Evolutionary conservation across 345 rosid genomes (phyloP), one percentile per base, ranked within the genome.

Genomic region (Luvunga scandens): DNA sequence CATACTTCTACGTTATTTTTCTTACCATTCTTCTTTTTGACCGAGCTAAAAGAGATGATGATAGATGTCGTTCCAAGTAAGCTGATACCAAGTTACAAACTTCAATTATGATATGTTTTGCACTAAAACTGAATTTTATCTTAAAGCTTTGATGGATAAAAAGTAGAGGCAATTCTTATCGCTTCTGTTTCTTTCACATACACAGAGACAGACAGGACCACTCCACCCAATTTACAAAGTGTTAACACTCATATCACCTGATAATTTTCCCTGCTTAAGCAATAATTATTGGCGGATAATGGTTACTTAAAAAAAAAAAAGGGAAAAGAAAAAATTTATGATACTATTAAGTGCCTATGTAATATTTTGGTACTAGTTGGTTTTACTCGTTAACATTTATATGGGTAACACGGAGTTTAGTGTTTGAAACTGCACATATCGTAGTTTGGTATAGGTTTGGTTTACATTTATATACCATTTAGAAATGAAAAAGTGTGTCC

Each of bases 41-140:
- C 62, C 98, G 99, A 63, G 99, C 98, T 77, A 92, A 90, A 75
- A 89, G 99, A 81, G 99, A 96, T 39, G 98, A 96, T 73, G 99
- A 94, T 81, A 81, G 98, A 73, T 96, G 99, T 72, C 87, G 91
- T 75, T 89, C 98, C 83, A 96, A 96, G 99, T 94, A 89, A 91
- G 97, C 25, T 56, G 66, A 74, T 79, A 22, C 71, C 25, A 65
- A 76, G 71, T 64, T 73, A 10, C 66, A 9, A 9, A 34, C 53
- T 72, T 72, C 59, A 21, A 72, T 38, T 61, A 39, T 60, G 9
- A 73, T 61, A 16, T 61, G 56, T 42, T 24, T 62, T 3, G 19
- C 66, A 16, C 4, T 24, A 59, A 70, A 27, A 9, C 31, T 53
- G 60, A 9, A 71, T 25, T 69, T 69, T 27, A 13, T 70, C 61